phyloP scores from a whole-genome alignment of 2,329 filamentous ascomycete species.

The Elsinoe necatrix region DNA sequence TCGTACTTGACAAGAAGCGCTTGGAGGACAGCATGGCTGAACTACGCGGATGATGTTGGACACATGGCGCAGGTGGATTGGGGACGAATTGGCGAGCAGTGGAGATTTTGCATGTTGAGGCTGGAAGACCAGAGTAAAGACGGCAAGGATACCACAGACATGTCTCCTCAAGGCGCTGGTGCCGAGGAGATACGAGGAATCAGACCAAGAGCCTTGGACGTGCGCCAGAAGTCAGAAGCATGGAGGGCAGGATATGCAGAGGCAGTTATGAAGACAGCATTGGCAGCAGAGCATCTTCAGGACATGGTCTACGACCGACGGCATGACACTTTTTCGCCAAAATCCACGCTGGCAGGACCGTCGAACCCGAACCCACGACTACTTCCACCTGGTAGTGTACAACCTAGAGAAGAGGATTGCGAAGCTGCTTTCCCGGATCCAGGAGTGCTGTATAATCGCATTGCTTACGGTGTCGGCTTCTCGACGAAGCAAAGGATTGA shows the following conservation, averaged over 20 bases:
- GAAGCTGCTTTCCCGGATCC: conserved; percentile 60
- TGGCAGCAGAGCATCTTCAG: conserved; percentile 71
- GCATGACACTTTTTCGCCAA: conserved; percentile 58
- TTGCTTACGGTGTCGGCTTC: conserved; percentile 74
- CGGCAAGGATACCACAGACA: conserved; percentile 53
- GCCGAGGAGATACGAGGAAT: conserved; percentile 40
- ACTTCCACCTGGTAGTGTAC: conserved; percentile 54
- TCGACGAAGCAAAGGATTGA: conserved; percentile 69
- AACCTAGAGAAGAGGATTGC: conserved; percentile 69
- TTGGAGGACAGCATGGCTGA: conserved; percentile 50
- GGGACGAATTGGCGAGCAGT: conserved; percentile 55
- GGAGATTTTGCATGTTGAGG: conserved; percentile 52
- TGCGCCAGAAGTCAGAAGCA: conserved; percentile 66
- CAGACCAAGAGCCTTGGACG: conserved; percentile 55
- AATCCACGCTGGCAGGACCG: conserved; percentile 67
- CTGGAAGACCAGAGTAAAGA: conserved; percentile 63
- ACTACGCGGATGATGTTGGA: conserved; percentile 45
- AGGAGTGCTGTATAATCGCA: conserved; percentile 70
- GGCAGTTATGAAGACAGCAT: conserved; percentile 66
- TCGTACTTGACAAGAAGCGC: conserved; percentile 58
- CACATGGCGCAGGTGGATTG: conserved; percentile 58
- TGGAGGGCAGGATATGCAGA: conserved; percentile 86
- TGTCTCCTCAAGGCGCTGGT: conserved; percentile 19
- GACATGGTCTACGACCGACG: conserved; percentile 66
- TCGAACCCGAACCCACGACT: conserved; percentile 75